Evolutionary conservation across 768 basidiomycete species (phyloP).

Genomic region (Mycena rebaudengoi): DNA sequence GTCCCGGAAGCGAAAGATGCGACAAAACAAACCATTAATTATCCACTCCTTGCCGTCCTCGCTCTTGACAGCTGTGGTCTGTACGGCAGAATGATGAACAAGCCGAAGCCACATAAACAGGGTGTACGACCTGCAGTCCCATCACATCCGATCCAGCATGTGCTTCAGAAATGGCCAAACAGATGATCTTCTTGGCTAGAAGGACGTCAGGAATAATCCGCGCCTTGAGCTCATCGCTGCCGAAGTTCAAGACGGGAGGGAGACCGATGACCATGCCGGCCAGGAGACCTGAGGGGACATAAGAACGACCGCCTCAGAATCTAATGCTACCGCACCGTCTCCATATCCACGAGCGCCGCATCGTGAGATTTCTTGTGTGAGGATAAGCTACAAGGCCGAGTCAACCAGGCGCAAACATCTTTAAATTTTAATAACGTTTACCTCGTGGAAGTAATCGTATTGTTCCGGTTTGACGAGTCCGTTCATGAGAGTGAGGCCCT

Average conservation of each 20-base stretch:
- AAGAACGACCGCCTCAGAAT: neutral
- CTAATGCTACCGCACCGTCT: slow-evolving; percentile 59
- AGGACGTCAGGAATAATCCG: slow-evolving; percentile 74
- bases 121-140: slow-evolving; percentile 54
- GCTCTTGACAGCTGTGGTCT: slow-evolving; percentile 80
- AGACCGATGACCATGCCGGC: slow-evolving; percentile 87
- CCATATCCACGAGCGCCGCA: slow-evolving; percentile 81
- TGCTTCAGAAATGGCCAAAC: slow-evolving; percentile 88
- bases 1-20: neutral
- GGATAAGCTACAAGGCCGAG: too few species aligned
- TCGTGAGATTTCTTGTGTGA: slow-evolving; percentile 84
- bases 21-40: slow-evolving; percentile 63
- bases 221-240: slow-evolving; percentile 65
- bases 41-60: slow-evolving; percentile 88
- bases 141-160: slow-evolving; percentile 88
- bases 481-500: slow-evolving; percentile 82
- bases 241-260: slow-evolving; percentile 92
- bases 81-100: slow-evolving; percentile 16
- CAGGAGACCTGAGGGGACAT: slow-evolving; percentile 57
- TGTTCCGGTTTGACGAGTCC: slow-evolving; percentile 87
- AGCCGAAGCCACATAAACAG: neutral
- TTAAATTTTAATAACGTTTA: too few species aligned
- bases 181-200: slow-evolving; percentile 83
- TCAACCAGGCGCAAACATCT: too few species aligned
- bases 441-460: slow-evolving; percentile 92